A percentile compares a stretch with the other conserved stretches of the same genome.
Evolutionary conservation across 805 yeast species (phyloP).

Genomic region (Myxozyma neotropica): DNA sequence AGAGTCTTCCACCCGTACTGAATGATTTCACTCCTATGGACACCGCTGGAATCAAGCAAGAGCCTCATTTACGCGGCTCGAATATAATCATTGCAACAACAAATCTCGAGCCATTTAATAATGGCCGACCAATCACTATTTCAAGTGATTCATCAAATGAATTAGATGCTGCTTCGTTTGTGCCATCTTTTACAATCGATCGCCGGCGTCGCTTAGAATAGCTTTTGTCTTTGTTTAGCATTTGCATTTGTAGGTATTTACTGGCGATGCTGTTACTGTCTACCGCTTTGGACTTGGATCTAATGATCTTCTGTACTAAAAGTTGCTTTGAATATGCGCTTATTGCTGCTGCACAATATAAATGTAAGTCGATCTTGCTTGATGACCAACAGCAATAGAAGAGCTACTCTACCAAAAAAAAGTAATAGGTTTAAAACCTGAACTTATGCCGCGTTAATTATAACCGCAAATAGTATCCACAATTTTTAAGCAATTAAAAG

Average conservation of each 20-base stretch:
- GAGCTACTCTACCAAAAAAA: no score
- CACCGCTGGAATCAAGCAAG: neutral
- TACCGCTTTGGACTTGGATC: no score
- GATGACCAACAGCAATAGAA: no score
- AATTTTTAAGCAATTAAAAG: no score
- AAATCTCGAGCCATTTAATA: neutral
- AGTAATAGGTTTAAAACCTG: no score
- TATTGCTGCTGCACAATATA: no score
- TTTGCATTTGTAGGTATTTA: neutral
- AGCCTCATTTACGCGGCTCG: neutral
- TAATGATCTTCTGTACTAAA: neutral
- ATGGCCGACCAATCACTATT: neutral
- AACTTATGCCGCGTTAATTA: no score
- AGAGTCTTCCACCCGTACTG: no score
- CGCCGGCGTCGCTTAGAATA: conserved; percentile 6
- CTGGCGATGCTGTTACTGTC: neutral
- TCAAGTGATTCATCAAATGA: neutral
- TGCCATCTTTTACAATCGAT: conserved; percentile 4
- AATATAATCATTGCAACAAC: neutral
- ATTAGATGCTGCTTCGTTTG: neutral
- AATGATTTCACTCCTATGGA: neutral
- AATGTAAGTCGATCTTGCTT: no score
- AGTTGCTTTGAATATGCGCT: no score
- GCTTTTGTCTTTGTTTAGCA: neutral
- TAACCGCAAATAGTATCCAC: no score